Base-by-base conservation (phyloP, 148 eudicot genomes). In the Silene latifolia region DNA sequence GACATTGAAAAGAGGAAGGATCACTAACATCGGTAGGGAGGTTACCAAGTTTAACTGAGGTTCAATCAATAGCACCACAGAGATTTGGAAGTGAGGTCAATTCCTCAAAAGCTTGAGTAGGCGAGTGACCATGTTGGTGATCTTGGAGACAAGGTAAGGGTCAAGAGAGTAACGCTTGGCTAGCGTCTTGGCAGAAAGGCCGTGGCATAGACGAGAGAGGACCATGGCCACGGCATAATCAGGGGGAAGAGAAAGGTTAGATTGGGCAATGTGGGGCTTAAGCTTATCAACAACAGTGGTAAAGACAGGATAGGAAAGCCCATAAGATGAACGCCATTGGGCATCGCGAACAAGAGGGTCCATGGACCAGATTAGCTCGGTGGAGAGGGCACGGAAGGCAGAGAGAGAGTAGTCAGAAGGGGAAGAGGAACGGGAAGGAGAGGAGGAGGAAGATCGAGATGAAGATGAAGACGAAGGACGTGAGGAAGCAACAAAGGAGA, bases 161-260 rank as follows among this genome's bases (percentile, higher is more conserved):
- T 91, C 98, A 3, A 94, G 88, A 48, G 88, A 84, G 74, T 91
- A 85, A 10, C 97, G 84, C 47, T 80, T 57, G 25, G 97, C 93
- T 7, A 94, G 78, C 70, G 90, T 80, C 67, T 85, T 79, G 39
- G 94, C 82, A 8, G 93, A 82, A 44, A 73, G 79, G 44, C 97
- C 97, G 65, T 82, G 89, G 24, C 88, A 72, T 66, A 94, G 87
- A 1, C 97, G 86, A 4, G 95, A 88, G 32, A 94, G 90, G 51
- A 94, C 98, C 93, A 94, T 94, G 0, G 98, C 91, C 24, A 94
- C 91, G 15, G 97, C 98, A 80, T 94, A 94, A 73, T 94, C 98
- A 11, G 98, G 82, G 5, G 98, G 98, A 0, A 94, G 85, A 13
- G 91, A 89, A 82, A 94, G 90, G 54, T 94, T 89, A 5, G 91